Conservation (phyloP, 805 yeast species). For the Spathaspora passalidarum region DNA sequence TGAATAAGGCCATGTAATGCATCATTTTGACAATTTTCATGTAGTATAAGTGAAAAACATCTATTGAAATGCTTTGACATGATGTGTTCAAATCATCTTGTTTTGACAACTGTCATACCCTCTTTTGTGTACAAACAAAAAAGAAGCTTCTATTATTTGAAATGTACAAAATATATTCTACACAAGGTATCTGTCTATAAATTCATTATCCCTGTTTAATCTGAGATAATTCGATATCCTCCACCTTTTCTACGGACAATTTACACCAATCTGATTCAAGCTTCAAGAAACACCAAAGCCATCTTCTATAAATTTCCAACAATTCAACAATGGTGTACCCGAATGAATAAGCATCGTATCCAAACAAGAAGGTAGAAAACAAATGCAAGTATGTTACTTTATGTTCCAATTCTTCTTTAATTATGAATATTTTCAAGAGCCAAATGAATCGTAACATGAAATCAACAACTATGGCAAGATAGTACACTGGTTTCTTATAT, state of each 20-base stretch:
- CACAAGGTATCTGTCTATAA: too few relatives aligned
- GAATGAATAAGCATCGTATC: slow-evolving; percentile 38
- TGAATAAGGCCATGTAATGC: too few relatives aligned
- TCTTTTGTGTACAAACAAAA: too few relatives aligned
- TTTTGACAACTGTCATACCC: too few relatives aligned
- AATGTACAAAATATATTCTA: too few relatives aligned
- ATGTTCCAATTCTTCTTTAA: slow-evolving; percentile 17
- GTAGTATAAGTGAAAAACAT: too few relatives aligned
- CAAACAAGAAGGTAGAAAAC: slow-evolving; percentile 32
- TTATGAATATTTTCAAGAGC: slow-evolving; percentile 54
- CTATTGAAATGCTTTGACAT: too few relatives aligned
- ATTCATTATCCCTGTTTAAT: background rate
- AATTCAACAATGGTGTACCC: slow-evolving; percentile 69
- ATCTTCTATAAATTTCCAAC: slow-evolving; percentile 77
- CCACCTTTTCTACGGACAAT: slow-evolving; percentile 8
- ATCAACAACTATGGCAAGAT: slow-evolving; percentile 57
- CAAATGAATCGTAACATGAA: slow-evolving; percentile 71
- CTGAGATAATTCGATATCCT: slow-evolving; percentile 7
- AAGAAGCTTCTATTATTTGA: too few relatives aligned
- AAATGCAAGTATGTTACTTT: slow-evolving; percentile 12
- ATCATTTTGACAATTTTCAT: too few relatives aligned
- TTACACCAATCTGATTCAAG: slow-evolving; percentile 70
- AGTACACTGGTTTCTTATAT: slow-evolving; percentile 43
- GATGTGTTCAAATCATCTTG: too few relatives aligned
- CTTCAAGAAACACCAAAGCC: slow-evolving; percentile 86